A percentile compares a stretch with the other conserved stretches of the same genome.
Evolutionary conservation across 306 rosid genomes (phyloP).

Genomic region (Prunus campanulata): DNA sequence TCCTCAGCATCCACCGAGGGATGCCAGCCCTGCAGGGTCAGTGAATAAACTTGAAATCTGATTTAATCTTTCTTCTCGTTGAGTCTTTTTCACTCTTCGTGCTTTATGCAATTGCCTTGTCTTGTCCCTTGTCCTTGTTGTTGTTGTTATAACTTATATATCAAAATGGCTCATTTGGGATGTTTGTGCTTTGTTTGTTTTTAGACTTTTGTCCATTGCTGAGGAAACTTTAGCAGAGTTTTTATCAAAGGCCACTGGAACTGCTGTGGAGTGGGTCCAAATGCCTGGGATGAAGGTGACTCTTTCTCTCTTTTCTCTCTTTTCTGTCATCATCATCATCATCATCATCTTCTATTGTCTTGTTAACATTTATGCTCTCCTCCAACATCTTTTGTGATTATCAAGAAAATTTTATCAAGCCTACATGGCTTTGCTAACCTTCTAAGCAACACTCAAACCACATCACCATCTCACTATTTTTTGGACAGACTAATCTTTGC

Average conservation of each 20-base stretch:
- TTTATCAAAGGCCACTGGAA: slow-evolving; percentile 99
- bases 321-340: neutral
- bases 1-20: slow-evolving; percentile 98
- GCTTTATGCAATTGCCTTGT: too few relatives aligned
- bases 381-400: slow-evolving; percentile 15
- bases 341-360: slow-evolving; percentile 5
- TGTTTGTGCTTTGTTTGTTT: slow-evolving; percentile 26
- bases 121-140: too few relatives aligned
- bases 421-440: slow-evolving; percentile 29
- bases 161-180: too few relatives aligned
- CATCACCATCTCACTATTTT: neutral
- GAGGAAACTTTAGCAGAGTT: slow-evolving; percentile 99
- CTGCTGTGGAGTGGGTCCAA: slow-evolving; percentile 99
- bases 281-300: slow-evolving; percentile 99
- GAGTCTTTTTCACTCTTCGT: slow-evolving; percentile 13
- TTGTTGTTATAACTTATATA: too few relatives aligned
- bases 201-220: slow-evolving; percentile 98
- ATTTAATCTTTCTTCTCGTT: slow-evolving; percentile 7
- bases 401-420: slow-evolving; percentile 15
- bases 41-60: slow-evolving; percentile 18
- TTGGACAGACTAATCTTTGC: slow-evolving; percentile 14
- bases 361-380: slow-evolving; percentile 10
- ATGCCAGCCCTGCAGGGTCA: slow-evolving; percentile 99
- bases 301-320: slow-evolving; percentile 1
- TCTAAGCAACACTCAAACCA: slow-evolving; percentile 34